phyloP scores from a whole-genome alignment of 495 filamentous ascomycete species.

The Evansstolkia leycettana region DNA sequence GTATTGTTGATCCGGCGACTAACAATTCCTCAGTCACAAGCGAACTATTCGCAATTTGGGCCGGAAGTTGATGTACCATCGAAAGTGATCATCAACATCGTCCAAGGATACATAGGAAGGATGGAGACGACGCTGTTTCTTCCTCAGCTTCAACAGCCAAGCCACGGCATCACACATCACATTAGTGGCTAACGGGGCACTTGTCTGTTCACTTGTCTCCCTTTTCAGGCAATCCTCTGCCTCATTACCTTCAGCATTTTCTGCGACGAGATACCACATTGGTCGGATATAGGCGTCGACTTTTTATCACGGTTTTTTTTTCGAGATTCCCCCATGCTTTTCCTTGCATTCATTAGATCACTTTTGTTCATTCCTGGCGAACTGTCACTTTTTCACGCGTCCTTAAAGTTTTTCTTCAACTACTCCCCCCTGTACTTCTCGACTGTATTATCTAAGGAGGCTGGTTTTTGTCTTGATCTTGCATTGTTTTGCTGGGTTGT shows the following conservation, averaged over 20 bases:
- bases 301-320: not conserved
- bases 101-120: not conserved
- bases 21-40: conserved; percentile 17
- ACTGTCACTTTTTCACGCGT: not conserved
- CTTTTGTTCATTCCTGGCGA: not conserved
- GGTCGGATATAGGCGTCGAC: conserved; percentile 7
- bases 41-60: conserved; percentile 29
- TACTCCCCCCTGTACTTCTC: no score
- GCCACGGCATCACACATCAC: no score
- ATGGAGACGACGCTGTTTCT: no score
- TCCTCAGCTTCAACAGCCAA: not conserved
- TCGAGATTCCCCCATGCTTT: not conserved
- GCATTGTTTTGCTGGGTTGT: no score
- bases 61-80: conserved; percentile 24
- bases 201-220: not conserved
- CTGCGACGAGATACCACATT: conserved; percentile 5
- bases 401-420: no score
- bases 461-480: no score
- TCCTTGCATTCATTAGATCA: not conserved
- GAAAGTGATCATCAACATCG: conserved; percentile 5
- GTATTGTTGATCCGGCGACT: not conserved
- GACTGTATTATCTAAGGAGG: no score
- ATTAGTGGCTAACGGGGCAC: no score
- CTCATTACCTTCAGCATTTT: not conserved
- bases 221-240: not conserved